A percentile compares a stretch with the other conserved stretches of the same genome.
Conservation (phyloP, 768 basidiomycete genomes). For the Mycena crocata region DNA sequence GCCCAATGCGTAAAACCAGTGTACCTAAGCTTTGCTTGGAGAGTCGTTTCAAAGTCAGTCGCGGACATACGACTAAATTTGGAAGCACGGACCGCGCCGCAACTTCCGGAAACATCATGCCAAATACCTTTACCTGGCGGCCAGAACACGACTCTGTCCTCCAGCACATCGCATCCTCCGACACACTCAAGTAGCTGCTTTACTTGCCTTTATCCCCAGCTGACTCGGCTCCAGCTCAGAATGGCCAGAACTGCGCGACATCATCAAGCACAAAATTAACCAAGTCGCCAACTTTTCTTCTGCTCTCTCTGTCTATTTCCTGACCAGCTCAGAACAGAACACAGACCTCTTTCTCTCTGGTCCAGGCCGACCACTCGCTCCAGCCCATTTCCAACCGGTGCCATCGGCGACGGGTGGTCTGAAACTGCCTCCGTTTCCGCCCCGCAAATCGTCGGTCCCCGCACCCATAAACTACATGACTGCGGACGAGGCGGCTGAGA, state of each 20-base stretch:
- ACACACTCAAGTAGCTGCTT: constrained; percentile 66
- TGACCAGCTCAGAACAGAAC: constrained; percentile 53
- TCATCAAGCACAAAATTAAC: constrained; percentile 77
- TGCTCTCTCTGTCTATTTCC: constrained; percentile 10
- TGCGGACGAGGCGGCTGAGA: constrained; percentile 67
- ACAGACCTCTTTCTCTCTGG: constrained; percentile 58
- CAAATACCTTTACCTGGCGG: constrained; percentile 28
- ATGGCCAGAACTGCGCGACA: constrained; percentile 77
- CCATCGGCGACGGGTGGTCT: constrained; percentile 67
- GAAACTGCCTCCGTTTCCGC: constrained; percentile 79
- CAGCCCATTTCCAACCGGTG: constrained; percentile 56
- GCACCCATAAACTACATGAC: constrained; percentile 70
- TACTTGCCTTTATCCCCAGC: neutral
- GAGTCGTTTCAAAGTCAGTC: too few relatives aligned
- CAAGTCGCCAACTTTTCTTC: constrained; percentile 59
- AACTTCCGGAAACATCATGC: neutral
- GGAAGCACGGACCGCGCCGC: neutral
- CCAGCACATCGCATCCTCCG: constrained; percentile 72
- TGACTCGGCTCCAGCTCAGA: constrained; percentile 59
- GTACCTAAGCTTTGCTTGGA: too few relatives aligned
- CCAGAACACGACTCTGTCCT: constrained; percentile 71
- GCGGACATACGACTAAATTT: too few relatives aligned
- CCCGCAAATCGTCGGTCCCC: constrained; percentile 65
- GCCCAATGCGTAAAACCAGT: too few relatives aligned
- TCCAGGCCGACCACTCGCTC: constrained; percentile 45